A percentile compares a stretch with the other conserved stretches of the same genome.
Conservation (phyloP, 2,329 filamentous ascomycete species). For the Alternaria sp. region DNA sequence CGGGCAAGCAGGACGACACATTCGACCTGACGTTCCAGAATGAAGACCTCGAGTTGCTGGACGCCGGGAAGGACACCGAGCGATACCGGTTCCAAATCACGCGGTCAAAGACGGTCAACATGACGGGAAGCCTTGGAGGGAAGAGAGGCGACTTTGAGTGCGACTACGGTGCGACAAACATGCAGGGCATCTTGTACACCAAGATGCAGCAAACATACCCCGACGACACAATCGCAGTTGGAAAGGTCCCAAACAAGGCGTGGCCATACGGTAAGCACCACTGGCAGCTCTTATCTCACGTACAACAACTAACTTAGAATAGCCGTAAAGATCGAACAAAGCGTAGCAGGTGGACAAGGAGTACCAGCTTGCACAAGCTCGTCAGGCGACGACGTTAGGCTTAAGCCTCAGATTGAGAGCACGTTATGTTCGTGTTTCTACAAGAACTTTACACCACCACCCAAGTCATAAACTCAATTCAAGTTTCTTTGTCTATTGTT, state of each 20-base stretch:
- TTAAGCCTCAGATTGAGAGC: conserved; percentile 43
- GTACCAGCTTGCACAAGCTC: conserved; percentile 62
- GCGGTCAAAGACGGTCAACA: conserved; percentile 60
- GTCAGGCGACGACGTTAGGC: conserved; percentile 43
- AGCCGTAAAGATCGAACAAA: conserved; percentile 63
- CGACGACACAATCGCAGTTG: conserved; percentile 27
- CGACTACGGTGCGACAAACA: conserved; percentile 62
- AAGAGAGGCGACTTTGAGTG: conserved; percentile 60
- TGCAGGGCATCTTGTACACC: conserved; percentile 68
- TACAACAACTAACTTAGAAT: conserved; percentile 8
- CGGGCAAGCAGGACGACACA: conserved; percentile 57
- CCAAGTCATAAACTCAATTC: conserved; percentile 9
- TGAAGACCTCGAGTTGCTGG: conserved; percentile 57
- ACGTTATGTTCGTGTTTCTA: conserved; percentile 56
- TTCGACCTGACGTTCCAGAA: conserved; percentile 64
- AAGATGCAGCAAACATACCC: conserved; percentile 53
- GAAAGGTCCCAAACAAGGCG: conserved; percentile 37
- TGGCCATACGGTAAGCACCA: conserved; percentile 45
- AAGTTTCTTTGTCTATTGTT: background rate
- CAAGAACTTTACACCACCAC: conserved; percentile 47
- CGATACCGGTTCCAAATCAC: conserved; percentile 64
- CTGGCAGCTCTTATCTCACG: background rate
- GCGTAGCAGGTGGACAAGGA: conserved; percentile 55
- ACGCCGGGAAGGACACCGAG: conserved; percentile 57
- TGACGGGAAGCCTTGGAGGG: conserved; percentile 53